These are phyloP conservation scores for Amylocarpus encephaloides DNA, from an alignment of 2,329 filamentous ascomycete genomes.

Conservation along the genomic window DNA sequence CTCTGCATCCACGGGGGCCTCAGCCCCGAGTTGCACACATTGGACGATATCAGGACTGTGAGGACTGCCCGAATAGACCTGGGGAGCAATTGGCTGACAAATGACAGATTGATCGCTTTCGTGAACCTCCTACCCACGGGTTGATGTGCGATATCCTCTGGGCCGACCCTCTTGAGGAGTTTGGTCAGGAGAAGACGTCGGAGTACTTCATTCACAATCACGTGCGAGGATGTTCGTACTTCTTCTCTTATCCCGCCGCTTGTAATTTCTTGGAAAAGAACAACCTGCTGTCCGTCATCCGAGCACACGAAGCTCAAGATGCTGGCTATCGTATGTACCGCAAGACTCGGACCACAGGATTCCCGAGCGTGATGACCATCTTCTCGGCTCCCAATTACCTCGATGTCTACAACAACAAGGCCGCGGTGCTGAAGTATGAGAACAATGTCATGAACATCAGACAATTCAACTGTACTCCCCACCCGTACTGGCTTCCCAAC, in stretches of 20 bases:
- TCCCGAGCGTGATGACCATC: constrained; percentile 99
- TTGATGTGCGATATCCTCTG: constrained; percentile 99
- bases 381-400: constrained; percentile 99
- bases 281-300: constrained; percentile 92
- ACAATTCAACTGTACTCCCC: constrained; percentile 98
- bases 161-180: constrained; percentile 97
- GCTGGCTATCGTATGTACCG: constrained; percentile 98
- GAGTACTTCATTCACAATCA: constrained; percentile 99
- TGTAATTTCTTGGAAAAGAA: constrained; percentile 99
- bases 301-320: constrained; percentile 96
- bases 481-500: constrained; percentile 98
- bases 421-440: constrained; percentile 96
- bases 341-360: constrained; percentile 95
- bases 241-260: constrained; percentile 96
- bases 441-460: constrained; percentile 99
- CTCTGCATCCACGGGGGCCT: constrained; percentile 95
- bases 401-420: constrained; percentile 99
- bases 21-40: constrained; percentile 89
- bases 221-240: constrained; percentile 96
- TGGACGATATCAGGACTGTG: constrained; percentile 88
- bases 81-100: constrained; percentile 7
- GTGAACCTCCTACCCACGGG: constrained; percentile 93
- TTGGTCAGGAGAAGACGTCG: constrained; percentile 96
- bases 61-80: constrained; percentile 28
- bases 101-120: constrained; percentile 85